Conservation (phyloP, 2,329 filamentous ascomycete species). For the Pseudogymnoascus sp. region DNA sequence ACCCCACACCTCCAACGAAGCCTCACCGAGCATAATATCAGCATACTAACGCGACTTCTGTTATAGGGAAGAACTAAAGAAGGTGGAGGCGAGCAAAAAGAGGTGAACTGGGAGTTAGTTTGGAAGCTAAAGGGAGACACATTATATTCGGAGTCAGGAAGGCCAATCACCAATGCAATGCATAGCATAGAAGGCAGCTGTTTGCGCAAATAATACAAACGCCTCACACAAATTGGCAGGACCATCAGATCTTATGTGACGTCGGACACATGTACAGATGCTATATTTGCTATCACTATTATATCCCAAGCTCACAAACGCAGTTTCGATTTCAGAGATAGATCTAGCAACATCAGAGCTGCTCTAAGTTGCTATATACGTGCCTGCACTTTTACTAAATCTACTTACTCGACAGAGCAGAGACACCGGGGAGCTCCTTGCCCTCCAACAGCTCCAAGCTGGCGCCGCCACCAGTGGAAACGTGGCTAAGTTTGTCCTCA, state of each 20-base stretch:
- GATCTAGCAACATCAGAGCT: slow-evolving; percentile 9
- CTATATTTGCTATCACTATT: neutral
- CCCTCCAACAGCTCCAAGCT: slow-evolving; percentile 94
- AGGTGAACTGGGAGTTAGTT: slow-evolving; percentile 37
- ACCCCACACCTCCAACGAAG: neutral
- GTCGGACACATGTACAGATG: neutral
- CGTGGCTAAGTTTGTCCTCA: slow-evolving; percentile 96
- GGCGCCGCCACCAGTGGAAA: slow-evolving; percentile 93
- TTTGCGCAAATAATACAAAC: slow-evolving; percentile 8
- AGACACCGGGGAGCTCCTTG: slow-evolving; percentile 92
- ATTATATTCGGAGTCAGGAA: slow-evolving; percentile 8
- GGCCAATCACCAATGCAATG: slow-evolving; percentile 5
- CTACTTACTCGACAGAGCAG: slow-evolving; percentile 76
- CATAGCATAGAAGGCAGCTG: slow-evolving; percentile 8
- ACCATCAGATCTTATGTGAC: neutral
- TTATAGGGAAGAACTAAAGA: slow-evolving; percentile 80
- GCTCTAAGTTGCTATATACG: slow-evolving; percentile 3
- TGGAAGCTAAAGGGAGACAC: slow-evolving; percentile 17
- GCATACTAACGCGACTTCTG: neutral
- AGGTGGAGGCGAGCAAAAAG: slow-evolving; percentile 72
- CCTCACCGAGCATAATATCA: neutral
- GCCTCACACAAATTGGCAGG: neutral
- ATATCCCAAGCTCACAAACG: neutral
- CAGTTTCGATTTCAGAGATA: neutral
- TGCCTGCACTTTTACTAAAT: slow-evolving; percentile 15